Evolutionary conservation across 371 early-diverging fungal genomes (phyloP).

Genomic region (Mucor plumbeus): DNA sequence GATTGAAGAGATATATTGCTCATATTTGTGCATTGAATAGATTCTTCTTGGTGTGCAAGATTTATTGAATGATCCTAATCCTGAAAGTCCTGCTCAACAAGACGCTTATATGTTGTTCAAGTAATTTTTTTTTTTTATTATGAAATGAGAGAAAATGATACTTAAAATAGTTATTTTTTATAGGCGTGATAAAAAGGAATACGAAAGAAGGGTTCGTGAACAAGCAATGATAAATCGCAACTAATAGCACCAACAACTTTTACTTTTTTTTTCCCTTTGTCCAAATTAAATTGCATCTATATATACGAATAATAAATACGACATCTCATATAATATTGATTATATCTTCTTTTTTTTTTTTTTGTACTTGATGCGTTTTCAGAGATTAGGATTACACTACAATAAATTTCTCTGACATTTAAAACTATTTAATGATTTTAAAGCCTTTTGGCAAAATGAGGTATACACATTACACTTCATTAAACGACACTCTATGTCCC

Average conservation of each 20-base stretch:
- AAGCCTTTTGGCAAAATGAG: too few species aligned
- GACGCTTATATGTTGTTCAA: conserved; percentile 92
- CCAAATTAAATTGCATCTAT: too few species aligned
- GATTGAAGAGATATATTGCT: background rate
- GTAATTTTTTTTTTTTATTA: conserved; percentile 36
- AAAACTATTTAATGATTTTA: too few species aligned
- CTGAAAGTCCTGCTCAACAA: conserved; percentile 93
- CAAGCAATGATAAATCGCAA: conserved; percentile 64
- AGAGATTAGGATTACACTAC: too few species aligned
- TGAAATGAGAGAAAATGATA: background rate
- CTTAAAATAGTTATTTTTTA: conserved; percentile 1
- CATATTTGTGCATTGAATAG: conserved; percentile 36
- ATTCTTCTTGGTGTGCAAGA: conserved; percentile 92
- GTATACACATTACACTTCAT: too few species aligned
- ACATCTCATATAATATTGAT: too few species aligned
- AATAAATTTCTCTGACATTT: too few species aligned
- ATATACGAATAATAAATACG: too few species aligned
- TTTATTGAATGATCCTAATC: conserved; percentile 96
- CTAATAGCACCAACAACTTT: background rate
- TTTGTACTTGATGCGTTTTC: too few species aligned
- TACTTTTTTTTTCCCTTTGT: too few species aligned
- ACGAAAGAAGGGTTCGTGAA: conserved; percentile 77
- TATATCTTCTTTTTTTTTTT: too few species aligned
- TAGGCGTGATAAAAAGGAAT: conserved; percentile 70
- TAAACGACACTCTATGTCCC: too few species aligned